These are phyloP conservation scores for Thraustochytrium striatum DNA, from an alignment of 352 stramenopile genomes.

Conservation along the genomic window DNA sequence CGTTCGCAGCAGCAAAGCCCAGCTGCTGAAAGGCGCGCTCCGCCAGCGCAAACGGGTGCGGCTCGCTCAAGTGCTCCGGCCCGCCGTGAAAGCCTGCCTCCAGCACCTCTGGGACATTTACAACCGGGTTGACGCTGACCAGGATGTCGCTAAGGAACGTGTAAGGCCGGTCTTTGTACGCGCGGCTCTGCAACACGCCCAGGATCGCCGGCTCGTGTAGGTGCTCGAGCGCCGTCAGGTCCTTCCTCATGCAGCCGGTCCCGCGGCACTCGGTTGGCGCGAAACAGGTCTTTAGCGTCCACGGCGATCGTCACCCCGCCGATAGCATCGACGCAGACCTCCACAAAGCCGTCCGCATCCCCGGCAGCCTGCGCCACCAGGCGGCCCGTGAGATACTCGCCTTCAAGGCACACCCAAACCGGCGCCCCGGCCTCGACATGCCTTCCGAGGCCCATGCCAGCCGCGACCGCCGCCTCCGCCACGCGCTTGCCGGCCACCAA, in stretches of 20 bases:
- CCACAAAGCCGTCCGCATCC: too few relatives aligned
- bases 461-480: too few relatives aligned
- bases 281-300: not conserved
- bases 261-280: not conserved
- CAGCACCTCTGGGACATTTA: not conserved
- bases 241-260: not conserved
- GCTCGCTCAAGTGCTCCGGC: not conserved
- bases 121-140: constrained; percentile 38
- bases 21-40: constrained; percentile 43
- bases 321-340: constrained; percentile 48
- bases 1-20: constrained; percentile 44
- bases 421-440: too few relatives aligned
- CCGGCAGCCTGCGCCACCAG: not conserved
- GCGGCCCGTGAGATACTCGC: not conserved
- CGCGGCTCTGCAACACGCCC: constrained; percentile 13
- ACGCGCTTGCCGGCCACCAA: too few relatives aligned
- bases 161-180: constrained; percentile 32
- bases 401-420: too few relatives aligned
- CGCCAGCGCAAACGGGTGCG: constrained; percentile 30
- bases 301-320: constrained; percentile 22
- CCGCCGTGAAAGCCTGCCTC: constrained; percentile 16
- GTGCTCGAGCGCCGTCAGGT: constrained; percentile 26
- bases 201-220: constrained; percentile 47
- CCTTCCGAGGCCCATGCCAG: too few relatives aligned
- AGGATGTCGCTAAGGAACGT: constrained; percentile 44